Conservation (phyloP, 2,329 filamentous ascomycete genomes). For the Pyrenophora graminea region DNA sequence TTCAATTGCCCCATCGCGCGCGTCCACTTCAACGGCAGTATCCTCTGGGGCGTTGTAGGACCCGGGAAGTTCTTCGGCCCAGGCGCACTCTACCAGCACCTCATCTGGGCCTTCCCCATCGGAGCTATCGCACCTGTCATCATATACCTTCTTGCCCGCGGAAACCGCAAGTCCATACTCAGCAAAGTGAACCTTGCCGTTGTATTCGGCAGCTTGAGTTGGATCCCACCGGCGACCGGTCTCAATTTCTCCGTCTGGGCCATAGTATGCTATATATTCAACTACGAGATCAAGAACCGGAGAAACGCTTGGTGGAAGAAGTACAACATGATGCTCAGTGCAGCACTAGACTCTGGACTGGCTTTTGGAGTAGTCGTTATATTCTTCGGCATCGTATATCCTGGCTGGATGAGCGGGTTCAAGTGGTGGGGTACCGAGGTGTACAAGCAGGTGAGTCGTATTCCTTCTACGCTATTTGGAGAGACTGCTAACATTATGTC, state of each 20-base stretch:
- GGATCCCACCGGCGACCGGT: constrained; percentile 82
- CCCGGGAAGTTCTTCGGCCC: constrained; percentile 81
- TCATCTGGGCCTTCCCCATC: constrained; percentile 81
- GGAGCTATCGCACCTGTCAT: constrained; percentile 75
- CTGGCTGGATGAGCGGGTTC: constrained; percentile 72
- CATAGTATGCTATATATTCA: constrained; percentile 83
- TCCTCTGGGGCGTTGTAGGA: constrained; percentile 87
- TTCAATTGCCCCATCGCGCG: constrained; percentile 87
- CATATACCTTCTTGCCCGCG: constrained; percentile 71
- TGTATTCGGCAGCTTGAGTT: constrained; percentile 78
- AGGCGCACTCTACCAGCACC: constrained; percentile 71
- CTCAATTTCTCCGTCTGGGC: constrained; percentile 90
- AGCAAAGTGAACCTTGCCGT: constrained; percentile 82
- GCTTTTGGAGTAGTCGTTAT: constrained; percentile 82
- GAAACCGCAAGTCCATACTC: constrained; percentile 63
- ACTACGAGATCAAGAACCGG: constrained; percentile 71
- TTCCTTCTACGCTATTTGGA: not conserved
- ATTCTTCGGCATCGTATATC: constrained; percentile 86
- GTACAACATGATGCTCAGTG: constrained; percentile 87
- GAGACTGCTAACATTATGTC: constrained; percentile 9
- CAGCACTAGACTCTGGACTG: constrained; percentile 79
- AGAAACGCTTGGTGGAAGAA: constrained; percentile 83
- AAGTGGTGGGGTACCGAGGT: constrained; percentile 89
- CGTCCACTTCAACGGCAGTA: constrained; percentile 88
- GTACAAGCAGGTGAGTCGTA: constrained; percentile 65